Evolutionary conservation across 345 rosid genomes (phyloP), one percentile per base, ranked within the genome.

Genomic region (Eucalyptus brandiana): DNA sequence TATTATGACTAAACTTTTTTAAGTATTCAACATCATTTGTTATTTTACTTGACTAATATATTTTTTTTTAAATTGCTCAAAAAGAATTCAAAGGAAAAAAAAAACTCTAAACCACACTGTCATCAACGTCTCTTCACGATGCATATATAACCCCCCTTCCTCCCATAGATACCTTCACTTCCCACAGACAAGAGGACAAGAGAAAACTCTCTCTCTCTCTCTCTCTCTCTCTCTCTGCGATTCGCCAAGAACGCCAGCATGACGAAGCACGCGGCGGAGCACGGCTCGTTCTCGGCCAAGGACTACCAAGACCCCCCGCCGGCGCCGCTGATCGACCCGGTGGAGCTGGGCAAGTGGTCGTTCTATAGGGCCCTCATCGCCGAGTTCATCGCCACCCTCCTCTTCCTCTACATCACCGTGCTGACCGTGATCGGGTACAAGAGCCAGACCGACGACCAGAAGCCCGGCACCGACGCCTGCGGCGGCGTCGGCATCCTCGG

Each of bases 301-400:
- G 92, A 90, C 88, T 87, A 91, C 80, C 88, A 87, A 11, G 90
- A 88, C 86, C 89, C 88, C 26, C 90, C 91, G 48, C 89, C 91
- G 19, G 90, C 91, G 28, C 92, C 92, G 12, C 67, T 91, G 58
- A 50, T 90, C 32, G 86, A 90, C 15, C 56, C 87, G n/a, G 88
- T 76, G 30, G 92, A 91, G 91, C 89, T 91, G 30, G 48, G 81
- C 44, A 53, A 65, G 53, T 90, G 90, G 91, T 91, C 92, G 34
- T 91, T 91, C 87, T 91, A 91, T 47, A 83, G 89, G 40, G 89
- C 92, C 76, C 56, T 87, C 50, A 88, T 88, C 50, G 91, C 91
- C 45, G 90, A 91, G 91, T 90, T 91, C 91, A 90, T 91, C 24
- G 93, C 90, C 50, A 90, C 90, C 32, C 90, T 91, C 42, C 89